Percentiles rank a stretch among this genome's conserved stretches.
Evolutionary conservation across 2,329 filamentous ascomycete genomes (phyloP).

Genomic region (Colletotrichum higginsianum): DNA sequence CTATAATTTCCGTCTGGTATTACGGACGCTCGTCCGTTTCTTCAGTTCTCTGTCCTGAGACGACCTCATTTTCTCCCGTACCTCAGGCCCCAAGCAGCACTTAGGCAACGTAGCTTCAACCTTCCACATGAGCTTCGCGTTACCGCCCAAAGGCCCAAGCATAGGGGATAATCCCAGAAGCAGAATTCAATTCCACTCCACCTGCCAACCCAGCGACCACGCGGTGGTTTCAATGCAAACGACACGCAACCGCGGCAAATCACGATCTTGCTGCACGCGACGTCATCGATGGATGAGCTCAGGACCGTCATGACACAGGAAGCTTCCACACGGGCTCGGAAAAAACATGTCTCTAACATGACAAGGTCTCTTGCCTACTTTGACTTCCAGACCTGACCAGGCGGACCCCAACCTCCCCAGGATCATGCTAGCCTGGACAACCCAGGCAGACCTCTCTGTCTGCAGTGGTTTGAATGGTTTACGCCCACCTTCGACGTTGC

Average conservation of each 20-base stretch:
- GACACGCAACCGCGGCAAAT: slow-evolving; percentile 22
- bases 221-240: slow-evolving; percentile 14
- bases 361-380: slow-evolving; percentile 16
- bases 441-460: neutral
- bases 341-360: slow-evolving; percentile 35
- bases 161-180: slow-evolving; percentile 27
- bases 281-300: slow-evolving; percentile 28
- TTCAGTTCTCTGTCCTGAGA: slow-evolving; percentile 14
- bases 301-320: slow-evolving; percentile 23
- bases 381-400: slow-evolving; percentile 3
- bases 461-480: neutral
- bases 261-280: slow-evolving; percentile 20
- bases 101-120: slow-evolving; percentile 25
- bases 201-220: slow-evolving; percentile 10
- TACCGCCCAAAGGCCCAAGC: slow-evolving; percentile 27
- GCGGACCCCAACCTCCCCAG: slow-evolving; percentile 22
- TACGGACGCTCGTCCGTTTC: slow-evolving; percentile 37
- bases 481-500: slow-evolving; percentile 5
- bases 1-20: slow-evolving; percentile 25
- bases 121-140: slow-evolving; percentile 16
- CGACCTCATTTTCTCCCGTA: slow-evolving; percentile 29
- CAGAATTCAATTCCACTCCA: slow-evolving; percentile 28
- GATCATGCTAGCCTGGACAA: slow-evolving; percentile 7
- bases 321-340: slow-evolving; percentile 18
- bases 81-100: slow-evolving; percentile 22